Percentiles rank a stretch among this genome's conserved stretches.
These are phyloP conservation scores for Colletotrichum sojae DNA, from an alignment of 2,329 filamentous ascomycete genomes.

Conservation along the genomic window DNA sequence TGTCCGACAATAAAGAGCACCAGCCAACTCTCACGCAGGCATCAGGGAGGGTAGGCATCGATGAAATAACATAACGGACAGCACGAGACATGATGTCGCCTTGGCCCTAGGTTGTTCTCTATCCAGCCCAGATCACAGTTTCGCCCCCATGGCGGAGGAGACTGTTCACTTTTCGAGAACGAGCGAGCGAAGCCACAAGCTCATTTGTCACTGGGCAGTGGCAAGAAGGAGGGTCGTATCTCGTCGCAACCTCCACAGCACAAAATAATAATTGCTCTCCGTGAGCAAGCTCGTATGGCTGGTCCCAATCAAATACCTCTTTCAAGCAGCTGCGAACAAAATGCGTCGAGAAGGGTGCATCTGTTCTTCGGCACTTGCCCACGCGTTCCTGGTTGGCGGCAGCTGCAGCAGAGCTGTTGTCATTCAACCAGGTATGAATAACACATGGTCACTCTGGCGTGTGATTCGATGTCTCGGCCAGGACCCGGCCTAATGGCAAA, in stretches of 20 bases:
- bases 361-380: background rate
- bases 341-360: conserved; percentile 5
- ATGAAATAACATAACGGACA: conserved; percentile 2
- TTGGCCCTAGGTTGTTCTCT: too few relatives aligned
- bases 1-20: background rate
- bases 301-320: background rate
- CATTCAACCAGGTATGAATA: background rate
- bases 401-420: background rate
- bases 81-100: background rate
- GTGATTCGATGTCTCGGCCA: conserved; percentile 31
- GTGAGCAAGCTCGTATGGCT: background rate
- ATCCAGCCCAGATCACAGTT: background rate
- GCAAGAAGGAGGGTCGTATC: conserved; percentile 8
- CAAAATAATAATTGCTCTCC: background rate
- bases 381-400: conserved; percentile 6
- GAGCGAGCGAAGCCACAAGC: conserved; percentile 11
- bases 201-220: conserved; percentile 12
- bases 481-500: conserved; percentile 11
- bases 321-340: conserved; percentile 1
- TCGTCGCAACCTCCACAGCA: background rate
- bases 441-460: conserved; percentile 25
- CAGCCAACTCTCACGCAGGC: background rate
- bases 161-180: conserved; percentile 13
- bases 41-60: background rate
- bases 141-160: conserved; percentile 2